These are phyloP conservation scores for Sherardia arvensis DNA, from an alignment of 257 asterid genomes.

Conservation along the genomic window DNA sequence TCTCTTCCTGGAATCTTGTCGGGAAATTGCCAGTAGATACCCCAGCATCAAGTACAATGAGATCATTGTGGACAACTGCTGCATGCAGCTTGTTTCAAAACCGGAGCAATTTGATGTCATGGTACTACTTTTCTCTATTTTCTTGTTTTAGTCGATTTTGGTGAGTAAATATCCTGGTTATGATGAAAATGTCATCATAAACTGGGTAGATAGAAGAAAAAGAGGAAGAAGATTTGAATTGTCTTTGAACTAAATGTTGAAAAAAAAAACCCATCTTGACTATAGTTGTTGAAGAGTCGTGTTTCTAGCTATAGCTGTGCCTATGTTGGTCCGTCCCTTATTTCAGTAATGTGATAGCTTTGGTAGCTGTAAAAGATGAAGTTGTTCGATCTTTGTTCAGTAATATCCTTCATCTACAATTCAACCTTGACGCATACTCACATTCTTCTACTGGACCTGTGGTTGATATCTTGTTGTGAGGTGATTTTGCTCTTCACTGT, in stretches of 20 bases:
- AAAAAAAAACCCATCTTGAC: too few relatives aligned
- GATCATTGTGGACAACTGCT: conserved; percentile 95
- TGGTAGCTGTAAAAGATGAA: neutral
- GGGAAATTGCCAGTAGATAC: conserved; percentile 89
- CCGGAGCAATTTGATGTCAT: conserved; percentile 99
- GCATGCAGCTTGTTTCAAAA: conserved; percentile 99
- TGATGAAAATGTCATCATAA: neutral
- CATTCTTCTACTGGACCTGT: neutral
- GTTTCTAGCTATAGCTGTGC: too few relatives aligned
- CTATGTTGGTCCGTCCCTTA: neutral
- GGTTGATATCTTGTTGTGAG: neutral
- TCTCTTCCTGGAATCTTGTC: conserved; percentile 85
- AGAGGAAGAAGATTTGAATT: neutral
- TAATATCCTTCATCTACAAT: neutral
- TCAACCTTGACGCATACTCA: neutral
- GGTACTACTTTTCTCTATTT: conserved; percentile 31
- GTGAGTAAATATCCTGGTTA: neutral
- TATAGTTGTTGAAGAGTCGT: neutral
- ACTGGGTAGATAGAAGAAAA: neutral
- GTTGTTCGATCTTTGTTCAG: neutral
- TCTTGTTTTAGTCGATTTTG: neutral
- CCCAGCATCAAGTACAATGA: conserved; percentile 81
- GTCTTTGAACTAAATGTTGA: neutral
- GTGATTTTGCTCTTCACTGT: neutral
- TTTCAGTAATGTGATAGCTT: too few relatives aligned